Evolutionary conservation across 2,329 filamentous ascomycete genomes (phyloP).

Genomic region (Venturia carpophila): DNA sequence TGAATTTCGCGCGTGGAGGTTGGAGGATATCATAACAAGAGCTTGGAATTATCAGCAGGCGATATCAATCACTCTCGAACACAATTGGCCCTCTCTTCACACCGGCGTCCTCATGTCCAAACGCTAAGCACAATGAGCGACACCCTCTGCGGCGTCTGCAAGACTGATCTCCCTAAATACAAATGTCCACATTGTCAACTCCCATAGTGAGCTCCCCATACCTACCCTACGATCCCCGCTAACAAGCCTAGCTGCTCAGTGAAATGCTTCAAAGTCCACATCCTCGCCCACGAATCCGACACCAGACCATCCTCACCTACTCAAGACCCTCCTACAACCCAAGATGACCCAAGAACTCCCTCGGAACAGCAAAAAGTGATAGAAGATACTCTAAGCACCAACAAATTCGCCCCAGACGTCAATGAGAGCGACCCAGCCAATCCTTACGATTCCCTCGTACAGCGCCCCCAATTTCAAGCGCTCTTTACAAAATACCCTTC

Average conservation of each 20-base stretch:
- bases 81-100: background rate
- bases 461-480: conserved; percentile 24
- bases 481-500: conserved; percentile 30
- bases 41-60: no score
- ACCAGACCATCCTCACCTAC: conserved; percentile 1
- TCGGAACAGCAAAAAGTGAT: background rate
- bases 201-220: conserved; percentile 34
- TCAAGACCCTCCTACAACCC: conserved; percentile 3
- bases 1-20: background rate
- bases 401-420: conserved; percentile 22
- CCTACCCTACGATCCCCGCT: background rate
- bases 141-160: conserved; percentile 36
- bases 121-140: conserved; percentile 1
- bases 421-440: background rate
- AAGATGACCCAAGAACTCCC: background rate
- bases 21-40: background rate
- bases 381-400: conserved; percentile 4
- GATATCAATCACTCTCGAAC: background rate
- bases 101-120: background rate
- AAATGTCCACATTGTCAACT: conserved; percentile 42
- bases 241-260: conserved; percentile 30
- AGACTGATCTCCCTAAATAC: conserved; percentile 39
- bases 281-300: conserved; percentile 24
- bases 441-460: conserved; percentile 19
- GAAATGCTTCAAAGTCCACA: conserved; percentile 33